These are phyloP conservation scores for Hansenula lynferdii DNA, from an alignment of 1,139 yeast genomes.

Conservation along the genomic window DNA sequence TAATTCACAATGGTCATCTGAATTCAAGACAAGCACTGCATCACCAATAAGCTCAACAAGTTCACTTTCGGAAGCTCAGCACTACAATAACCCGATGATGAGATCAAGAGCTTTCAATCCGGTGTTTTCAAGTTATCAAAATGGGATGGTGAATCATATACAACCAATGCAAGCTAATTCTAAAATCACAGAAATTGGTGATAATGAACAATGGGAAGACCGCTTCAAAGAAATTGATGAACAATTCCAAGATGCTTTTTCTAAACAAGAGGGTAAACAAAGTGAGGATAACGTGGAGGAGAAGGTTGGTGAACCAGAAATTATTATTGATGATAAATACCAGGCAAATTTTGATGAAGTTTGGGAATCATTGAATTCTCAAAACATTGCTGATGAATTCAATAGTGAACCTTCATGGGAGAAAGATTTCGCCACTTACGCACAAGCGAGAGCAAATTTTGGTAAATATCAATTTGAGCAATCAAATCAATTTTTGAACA, in stretches of 20 bases:
- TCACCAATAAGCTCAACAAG: conserved; percentile 2
- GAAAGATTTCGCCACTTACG: conserved; percentile 69
- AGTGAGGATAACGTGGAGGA: conserved; percentile 21
- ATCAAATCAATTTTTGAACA: conserved; percentile 69
- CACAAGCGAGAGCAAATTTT: conserved; percentile 66
- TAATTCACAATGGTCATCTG: conserved; percentile 8
- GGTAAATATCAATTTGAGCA: conserved; percentile 81
- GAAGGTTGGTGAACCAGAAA: conserved; percentile 20
- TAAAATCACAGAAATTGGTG: conserved; percentile 11
- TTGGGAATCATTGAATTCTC: conserved; percentile 54
- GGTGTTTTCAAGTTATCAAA: conserved; percentile 8
- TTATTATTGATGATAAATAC: conserved; percentile 51
- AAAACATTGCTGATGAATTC: conserved; percentile 51
- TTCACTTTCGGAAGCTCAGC: conserved; percentile 5
- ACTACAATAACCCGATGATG: conserved; percentile 10
- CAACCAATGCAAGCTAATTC: conserved; percentile 13
- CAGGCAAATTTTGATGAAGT: conserved; percentile 73
- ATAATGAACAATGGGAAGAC: conserved; percentile 63
- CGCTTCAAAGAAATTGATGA: conserved; percentile 77
- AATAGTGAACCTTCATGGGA: conserved; percentile 64
- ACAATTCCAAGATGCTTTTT: conserved; percentile 26
- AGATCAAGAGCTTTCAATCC: conserved; percentile 16
- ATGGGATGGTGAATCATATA: conserved; percentile 8
- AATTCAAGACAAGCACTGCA: conserved; percentile 6
- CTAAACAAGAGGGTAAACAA: conserved; percentile 20